phyloP scores from a whole-genome alignment of 2,329 filamentous ascomycete species.

The Periconia sp. region DNA sequence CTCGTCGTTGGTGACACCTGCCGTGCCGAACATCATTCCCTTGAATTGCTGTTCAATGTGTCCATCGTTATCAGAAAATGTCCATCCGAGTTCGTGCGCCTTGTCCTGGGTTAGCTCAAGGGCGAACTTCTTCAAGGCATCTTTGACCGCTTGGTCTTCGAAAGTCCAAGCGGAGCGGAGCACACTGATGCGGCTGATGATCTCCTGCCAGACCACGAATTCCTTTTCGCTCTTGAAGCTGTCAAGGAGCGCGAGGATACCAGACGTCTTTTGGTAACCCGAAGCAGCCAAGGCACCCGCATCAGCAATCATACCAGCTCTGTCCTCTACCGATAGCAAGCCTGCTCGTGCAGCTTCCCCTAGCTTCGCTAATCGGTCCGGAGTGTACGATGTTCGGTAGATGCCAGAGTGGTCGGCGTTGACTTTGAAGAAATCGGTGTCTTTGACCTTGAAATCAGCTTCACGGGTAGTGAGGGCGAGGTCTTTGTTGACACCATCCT shows the following conservation, averaged over 20 bases:
- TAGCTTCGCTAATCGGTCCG: conserved; percentile 82
- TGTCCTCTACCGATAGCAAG: conserved; percentile 82
- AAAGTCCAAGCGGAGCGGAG: conserved; percentile 87
- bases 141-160: conserved; percentile 71
- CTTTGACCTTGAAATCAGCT: conserved; percentile 72
- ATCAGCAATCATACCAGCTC: conserved; percentile 89
- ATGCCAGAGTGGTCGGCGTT: conserved; percentile 94
- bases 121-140: conserved; percentile 82
- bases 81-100: conserved; percentile 86
- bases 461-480: conserved; percentile 74
- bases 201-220: conserved; percentile 94
- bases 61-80: conserved; percentile 79
- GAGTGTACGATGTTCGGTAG: conserved; percentile 85
- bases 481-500: conserved; percentile 77
- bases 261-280: conserved; percentile 92
- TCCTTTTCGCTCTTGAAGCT: conserved; percentile 80
- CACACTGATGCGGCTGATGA: conserved; percentile 74
- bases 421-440: conserved; percentile 90
- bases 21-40: conserved; percentile 81
- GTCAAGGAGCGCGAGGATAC: conserved; percentile 80
- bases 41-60: conserved; percentile 96
- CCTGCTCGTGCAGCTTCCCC: conserved; percentile 82
- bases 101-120: conserved; percentile 74
- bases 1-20: conserved; percentile 79
- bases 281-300: conserved; percentile 86